phyloP scores from a whole-genome alignment of 192 early-diverging fungal genomes.

The Rhizoclosmatium sp. region DNA sequence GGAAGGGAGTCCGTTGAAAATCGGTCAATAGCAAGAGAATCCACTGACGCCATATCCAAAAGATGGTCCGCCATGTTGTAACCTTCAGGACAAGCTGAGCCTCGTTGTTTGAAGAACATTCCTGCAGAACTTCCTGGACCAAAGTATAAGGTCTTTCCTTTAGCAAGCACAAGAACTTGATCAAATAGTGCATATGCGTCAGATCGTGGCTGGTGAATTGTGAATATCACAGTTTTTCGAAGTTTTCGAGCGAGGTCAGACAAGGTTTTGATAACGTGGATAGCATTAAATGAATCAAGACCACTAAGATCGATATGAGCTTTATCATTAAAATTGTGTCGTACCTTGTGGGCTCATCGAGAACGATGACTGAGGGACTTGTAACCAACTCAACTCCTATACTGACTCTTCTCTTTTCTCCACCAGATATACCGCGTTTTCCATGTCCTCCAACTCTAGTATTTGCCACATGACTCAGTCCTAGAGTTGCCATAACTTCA shows the following conservation, averaged over 20 bases:
- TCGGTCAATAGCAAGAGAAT: background rate
- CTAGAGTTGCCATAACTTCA: constrained; percentile 70
- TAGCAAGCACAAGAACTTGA: constrained; percentile 76
- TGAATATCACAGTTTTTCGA: constrained; percentile 80
- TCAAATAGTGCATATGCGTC: constrained; percentile 86
- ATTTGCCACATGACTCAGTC: constrained; percentile 68
- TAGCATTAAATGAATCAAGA: constrained; percentile 65
- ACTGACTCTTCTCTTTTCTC: constrained; percentile 69
- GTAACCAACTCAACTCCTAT: constrained; percentile 67
- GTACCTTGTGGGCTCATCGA: constrained; percentile 60
- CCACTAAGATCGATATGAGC: constrained; percentile 47
- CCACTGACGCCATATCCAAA: constrained; percentile 59
- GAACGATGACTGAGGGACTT: constrained; percentile 55
- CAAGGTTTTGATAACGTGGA: constrained; percentile 69
- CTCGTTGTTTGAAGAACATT: constrained; percentile 59
- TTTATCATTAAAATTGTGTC: constrained; percentile 33
- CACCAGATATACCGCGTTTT: constrained; percentile 59
- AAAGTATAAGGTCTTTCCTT: constrained; percentile 74
- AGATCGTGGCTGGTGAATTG: constrained; percentile 90
- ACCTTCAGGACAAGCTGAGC: constrained; percentile 69
- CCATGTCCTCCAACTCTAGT: constrained; percentile 53
- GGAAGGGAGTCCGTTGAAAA: background rate
- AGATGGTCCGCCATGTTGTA: constrained; percentile 81
- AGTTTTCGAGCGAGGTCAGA: constrained; percentile 64
- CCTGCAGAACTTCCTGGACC: constrained; percentile 53